These are phyloP conservation scores for Arabidopsis lyrata DNA, from an alignment of 441 rosid genomes.

Conservation along the genomic window DNA sequence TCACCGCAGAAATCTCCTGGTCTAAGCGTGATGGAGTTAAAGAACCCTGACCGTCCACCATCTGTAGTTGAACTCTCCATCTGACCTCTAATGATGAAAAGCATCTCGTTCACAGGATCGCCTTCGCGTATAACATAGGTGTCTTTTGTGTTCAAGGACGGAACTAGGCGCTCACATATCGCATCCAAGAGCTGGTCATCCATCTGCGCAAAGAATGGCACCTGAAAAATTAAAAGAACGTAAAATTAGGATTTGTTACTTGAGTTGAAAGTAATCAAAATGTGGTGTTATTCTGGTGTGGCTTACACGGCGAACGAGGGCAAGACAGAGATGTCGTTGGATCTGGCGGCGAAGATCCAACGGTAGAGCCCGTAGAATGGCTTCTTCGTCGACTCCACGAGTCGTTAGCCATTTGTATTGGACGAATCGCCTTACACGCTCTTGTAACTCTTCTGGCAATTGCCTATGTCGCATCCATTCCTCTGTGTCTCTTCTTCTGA, in stretches of 20 bases:
- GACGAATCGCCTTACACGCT: slow-evolving; percentile 83
- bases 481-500: slow-evolving; percentile 82
- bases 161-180: slow-evolving; percentile 80
- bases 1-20: slow-evolving; percentile 89
- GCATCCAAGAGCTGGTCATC: slow-evolving; percentile 88
- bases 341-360: slow-evolving; percentile 79
- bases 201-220: slow-evolving; percentile 88
- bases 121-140: slow-evolving; percentile 77
- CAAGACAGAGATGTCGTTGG: slow-evolving; percentile 83
- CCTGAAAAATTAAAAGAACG: slow-evolving; percentile 47
- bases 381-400: slow-evolving; percentile 85
- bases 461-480: slow-evolving; percentile 98
- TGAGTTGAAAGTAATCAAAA: neutral
- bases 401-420: slow-evolving; percentile 88
- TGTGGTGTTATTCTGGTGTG: neutral
- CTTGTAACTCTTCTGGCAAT: slow-evolving; percentile 74
- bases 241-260: slow-evolving; percentile 16
- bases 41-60: slow-evolving; percentile 82
- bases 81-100: slow-evolving; percentile 85
- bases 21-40: slow-evolving; percentile 70
- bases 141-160: slow-evolving; percentile 74
- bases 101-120: slow-evolving; percentile 90
- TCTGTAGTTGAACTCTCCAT: slow-evolving; percentile 87
- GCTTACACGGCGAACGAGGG: slow-evolving; percentile 87
- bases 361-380: slow-evolving; percentile 72